These are phyloP conservation scores for Nakazawaea ishiwadae DNA, from an alignment of 805 yeast species.

Conservation along the genomic window DNA sequence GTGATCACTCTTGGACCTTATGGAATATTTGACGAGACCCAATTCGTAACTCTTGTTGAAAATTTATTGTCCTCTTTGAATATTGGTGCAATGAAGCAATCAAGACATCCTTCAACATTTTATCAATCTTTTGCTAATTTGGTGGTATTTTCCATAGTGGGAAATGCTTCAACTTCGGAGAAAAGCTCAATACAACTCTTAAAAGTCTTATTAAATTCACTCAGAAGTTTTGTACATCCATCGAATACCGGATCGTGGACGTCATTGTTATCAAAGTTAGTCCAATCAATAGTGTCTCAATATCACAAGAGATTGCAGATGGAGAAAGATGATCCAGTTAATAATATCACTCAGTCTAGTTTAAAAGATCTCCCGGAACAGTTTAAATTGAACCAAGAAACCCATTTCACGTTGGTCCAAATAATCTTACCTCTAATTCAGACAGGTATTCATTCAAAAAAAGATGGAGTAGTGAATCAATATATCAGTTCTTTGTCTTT, in stretches of 20 bases:
- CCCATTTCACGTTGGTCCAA: conserved; percentile 41
- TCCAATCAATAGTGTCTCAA: conserved; percentile 53
- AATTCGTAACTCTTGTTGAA: conserved; percentile 34
- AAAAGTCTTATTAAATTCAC: conserved; percentile 54
- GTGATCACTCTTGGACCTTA: conserved; percentile 37
- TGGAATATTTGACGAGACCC: conserved; percentile 63
- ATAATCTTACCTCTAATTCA: conserved; percentile 52
- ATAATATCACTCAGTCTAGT: conserved; percentile 17
- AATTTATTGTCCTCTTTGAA: conserved; percentile 34
- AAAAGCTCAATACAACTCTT: conserved; percentile 50
- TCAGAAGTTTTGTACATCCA: conserved; percentile 85
- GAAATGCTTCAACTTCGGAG: conserved; percentile 36
- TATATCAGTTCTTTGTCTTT: conserved; percentile 56
- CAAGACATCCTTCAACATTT: conserved; percentile 18
- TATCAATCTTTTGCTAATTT: conserved; percentile 40
- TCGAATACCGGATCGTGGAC: conserved; percentile 94
- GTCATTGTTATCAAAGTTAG: conserved; percentile 55
- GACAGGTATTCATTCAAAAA: conserved; percentile 78
- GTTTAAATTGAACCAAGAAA: conserved; percentile 31
- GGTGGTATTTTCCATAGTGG: conserved; percentile 60
- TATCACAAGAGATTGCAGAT: conserved; percentile 53
- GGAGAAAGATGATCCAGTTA: conserved; percentile 36
- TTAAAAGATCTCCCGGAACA: conserved; percentile 22
- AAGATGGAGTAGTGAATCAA: conserved; percentile 46
- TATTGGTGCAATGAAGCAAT: conserved; percentile 15